Conservation (phyloP, 73 alveolate genomes). For the Symbiodinium pilosum region DNA sequence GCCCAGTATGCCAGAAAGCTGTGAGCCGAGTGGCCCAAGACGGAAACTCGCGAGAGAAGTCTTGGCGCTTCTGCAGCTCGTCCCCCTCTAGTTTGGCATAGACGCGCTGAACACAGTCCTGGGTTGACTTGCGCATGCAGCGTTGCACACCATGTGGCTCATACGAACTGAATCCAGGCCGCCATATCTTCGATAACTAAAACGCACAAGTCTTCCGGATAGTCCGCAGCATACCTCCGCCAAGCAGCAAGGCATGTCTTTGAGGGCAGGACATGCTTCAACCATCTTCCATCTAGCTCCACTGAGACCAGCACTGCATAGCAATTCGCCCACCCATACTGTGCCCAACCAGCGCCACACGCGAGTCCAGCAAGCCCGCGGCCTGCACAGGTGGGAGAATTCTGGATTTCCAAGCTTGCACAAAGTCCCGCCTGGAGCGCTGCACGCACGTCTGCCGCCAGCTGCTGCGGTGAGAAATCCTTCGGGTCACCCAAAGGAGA, state of each 20-base stretch:
- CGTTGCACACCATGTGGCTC: no score
- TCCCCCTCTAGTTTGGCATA: conserved; percentile 34
- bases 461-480: conserved; percentile 70
- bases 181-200: conserved; percentile 86
- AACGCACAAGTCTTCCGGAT: conserved; percentile 60
- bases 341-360: conserved; percentile 56
- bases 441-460: conserved; percentile 74
- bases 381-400: conserved; percentile 19
- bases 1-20: not conserved
- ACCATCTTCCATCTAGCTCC: not conserved
- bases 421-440: not conserved
- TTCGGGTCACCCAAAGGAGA: conserved; percentile 34
- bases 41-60: conserved; percentile 36
- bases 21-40: conserved; percentile 29
- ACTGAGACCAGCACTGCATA: conserved; percentile 32
- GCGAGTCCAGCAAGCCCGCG: not conserved
- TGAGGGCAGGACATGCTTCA: not conserved
- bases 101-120: conserved; percentile 65
- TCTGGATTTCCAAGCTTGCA: not conserved
- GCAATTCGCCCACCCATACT: conserved; percentile 94
- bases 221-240: conserved; percentile 67
- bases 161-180: not conserved
- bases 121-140: no score
- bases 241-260: no score
- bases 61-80: conserved; percentile 17